Conservation (phyloP, 495 filamentous ascomycete genomes). For the Apodospora peruviana region DNA sequence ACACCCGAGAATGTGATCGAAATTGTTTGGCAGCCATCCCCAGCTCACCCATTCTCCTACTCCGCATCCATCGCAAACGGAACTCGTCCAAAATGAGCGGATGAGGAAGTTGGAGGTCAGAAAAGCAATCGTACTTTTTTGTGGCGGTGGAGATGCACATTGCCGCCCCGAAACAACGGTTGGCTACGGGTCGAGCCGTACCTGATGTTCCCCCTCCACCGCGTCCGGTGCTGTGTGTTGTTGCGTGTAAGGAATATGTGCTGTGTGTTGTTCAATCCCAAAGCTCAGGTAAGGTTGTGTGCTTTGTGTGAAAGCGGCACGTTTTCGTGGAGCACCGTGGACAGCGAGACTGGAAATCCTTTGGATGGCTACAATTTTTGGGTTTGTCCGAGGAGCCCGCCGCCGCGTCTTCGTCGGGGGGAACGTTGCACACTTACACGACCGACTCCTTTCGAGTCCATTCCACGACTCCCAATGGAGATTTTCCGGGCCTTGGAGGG, state of each 20-base stretch:
- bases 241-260: too few relatives aligned
- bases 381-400: too few relatives aligned
- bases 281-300: not conserved
- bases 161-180: constrained; percentile 23
- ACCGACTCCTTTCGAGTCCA: not conserved
- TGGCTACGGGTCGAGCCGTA: constrained; percentile 22
- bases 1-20: too few relatives aligned
- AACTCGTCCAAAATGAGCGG: too few relatives aligned
- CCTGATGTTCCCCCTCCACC: not conserved
- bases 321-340: constrained; percentile 8
- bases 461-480: not conserved
- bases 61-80: too few relatives aligned
- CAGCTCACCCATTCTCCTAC: too few relatives aligned
- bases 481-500: too few relatives aligned
- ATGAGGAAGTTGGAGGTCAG: too few relatives aligned
- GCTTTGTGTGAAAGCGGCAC: constrained; percentile 1
- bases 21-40: too few relatives aligned
- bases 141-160: constrained; percentile 24
- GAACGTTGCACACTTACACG: constrained; percentile 2
- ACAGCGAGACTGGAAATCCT: not conserved
- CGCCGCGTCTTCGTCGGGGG: not conserved
- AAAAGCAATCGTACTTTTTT: constrained; percentile 5
- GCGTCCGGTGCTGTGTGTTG: too few relatives aligned
- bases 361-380: too few relatives aligned
- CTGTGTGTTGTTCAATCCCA: too few relatives aligned